Evolutionary conservation across 768 basidiomycete species (phyloP).

Genomic region (Pulveroboletus frians): DNA sequence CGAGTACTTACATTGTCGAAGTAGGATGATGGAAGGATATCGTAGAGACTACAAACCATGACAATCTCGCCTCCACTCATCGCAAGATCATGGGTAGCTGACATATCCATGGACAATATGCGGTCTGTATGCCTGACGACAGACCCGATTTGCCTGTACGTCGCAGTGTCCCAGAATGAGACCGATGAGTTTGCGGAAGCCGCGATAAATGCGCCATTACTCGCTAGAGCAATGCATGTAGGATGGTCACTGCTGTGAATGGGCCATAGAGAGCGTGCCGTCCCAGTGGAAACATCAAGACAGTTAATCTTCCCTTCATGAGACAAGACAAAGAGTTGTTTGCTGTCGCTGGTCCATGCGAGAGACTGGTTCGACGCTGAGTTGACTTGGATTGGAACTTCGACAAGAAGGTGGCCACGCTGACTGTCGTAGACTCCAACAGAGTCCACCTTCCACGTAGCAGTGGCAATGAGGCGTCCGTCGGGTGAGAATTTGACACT

Average conservation of each 20-base stretch:
- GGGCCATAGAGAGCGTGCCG: neutral
- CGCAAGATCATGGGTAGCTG: neutral
- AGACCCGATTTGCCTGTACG: neutral
- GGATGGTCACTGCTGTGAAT: neutral
- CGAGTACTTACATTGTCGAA: neutral
- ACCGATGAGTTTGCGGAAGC: neutral
- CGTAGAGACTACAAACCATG: neutral
- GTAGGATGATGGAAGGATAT: neutral
- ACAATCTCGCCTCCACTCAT: neutral
- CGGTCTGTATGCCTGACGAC: neutral
- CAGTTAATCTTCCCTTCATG: neutral
- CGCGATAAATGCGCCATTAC: neutral
- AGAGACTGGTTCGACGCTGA: slow-evolving; percentile 4
- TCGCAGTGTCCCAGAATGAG: neutral
- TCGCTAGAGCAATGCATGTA: slow-evolving; percentile 2
- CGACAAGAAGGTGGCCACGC: neutral
- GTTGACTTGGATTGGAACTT: slow-evolving; percentile 3
- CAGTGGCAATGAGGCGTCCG: neutral
- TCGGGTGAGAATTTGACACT: neutral
- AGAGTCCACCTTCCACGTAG: neutral
- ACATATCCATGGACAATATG: neutral
- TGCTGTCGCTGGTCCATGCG: slow-evolving; percentile 7
- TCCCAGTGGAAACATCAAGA: slow-evolving; percentile 1
- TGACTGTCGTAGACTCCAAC: slow-evolving; percentile 4
- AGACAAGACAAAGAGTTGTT: slow-evolving; percentile 6